phyloP scores from a whole-genome alignment of 208 protist species.

The Leishmania gerbilli region DNA sequence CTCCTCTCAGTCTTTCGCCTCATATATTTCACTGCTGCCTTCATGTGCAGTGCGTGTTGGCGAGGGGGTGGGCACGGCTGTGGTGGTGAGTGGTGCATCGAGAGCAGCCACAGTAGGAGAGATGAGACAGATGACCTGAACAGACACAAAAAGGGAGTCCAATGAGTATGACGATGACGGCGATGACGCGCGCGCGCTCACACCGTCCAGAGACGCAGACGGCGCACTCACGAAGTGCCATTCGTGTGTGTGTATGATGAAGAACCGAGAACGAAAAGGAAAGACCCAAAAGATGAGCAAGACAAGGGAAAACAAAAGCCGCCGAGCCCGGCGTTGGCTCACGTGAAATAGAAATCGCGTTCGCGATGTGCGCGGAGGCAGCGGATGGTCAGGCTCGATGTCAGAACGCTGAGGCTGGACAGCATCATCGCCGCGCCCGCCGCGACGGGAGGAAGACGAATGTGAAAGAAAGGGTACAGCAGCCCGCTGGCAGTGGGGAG shows the following conservation, averaged over 20 bases:
- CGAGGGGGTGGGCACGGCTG: neutral
- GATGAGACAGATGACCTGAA: constrained; percentile 7
- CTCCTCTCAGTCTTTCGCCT: neutral
- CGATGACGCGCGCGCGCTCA: neutral
- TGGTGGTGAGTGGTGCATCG: neutral
- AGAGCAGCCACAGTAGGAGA: constrained; percentile 16
- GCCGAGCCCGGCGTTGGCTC: neutral
- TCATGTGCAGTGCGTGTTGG: neutral
- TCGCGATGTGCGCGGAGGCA: constrained; percentile 56
- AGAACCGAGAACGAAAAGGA: constrained; percentile 3
- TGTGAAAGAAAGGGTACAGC: constrained; percentile 67
- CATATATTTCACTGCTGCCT: neutral
- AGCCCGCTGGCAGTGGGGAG: constrained; percentile 82
- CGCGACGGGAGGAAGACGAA: constrained; percentile 69
- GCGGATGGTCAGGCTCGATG: constrained; percentile 73
- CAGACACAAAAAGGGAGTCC: constrained; percentile 13
- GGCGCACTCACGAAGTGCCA: neutral
- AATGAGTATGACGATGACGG: neutral
- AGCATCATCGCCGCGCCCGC: constrained; percentile 82
- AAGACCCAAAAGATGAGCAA: neutral
- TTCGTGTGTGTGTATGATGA: neutral
- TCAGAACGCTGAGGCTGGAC: constrained; percentile 79
- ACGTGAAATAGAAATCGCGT: constrained; percentile 32
- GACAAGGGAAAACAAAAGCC: neutral
- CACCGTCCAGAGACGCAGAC: neutral